phyloP scores from a whole-genome alignment of 495 filamentous ascomycete genomes.

The Lasiosphaeria hispida region DNA sequence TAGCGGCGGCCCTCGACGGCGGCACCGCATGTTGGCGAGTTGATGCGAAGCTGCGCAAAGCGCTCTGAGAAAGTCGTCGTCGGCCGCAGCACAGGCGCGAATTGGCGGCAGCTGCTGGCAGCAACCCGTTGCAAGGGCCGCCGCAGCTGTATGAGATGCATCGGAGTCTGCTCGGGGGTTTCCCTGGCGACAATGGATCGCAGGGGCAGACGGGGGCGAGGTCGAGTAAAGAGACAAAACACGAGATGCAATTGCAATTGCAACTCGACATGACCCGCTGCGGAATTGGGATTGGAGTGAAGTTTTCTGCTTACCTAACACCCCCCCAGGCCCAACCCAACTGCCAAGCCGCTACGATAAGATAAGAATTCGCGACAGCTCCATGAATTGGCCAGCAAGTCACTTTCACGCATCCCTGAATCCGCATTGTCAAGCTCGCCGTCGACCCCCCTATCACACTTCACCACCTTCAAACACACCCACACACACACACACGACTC shows the following conservation, averaged over 20 bases:
- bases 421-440: background rate
- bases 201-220: background rate
- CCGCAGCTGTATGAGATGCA: conserved; percentile 55
- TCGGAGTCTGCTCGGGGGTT: conserved; percentile 25
- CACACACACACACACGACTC: background rate
- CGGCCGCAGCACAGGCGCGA: conserved; percentile 20
- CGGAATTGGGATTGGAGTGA: conserved; percentile 16
- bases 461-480: background rate
- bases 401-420: conserved; percentile 2
- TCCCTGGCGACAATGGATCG: conserved; percentile 20
- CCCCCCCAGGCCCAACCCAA: conserved; percentile 19
- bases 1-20: conserved; percentile 56
- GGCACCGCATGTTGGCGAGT: conserved; percentile 18
- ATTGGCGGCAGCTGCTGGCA: conserved; percentile 33
- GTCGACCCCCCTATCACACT: background rate
- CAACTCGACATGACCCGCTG: conserved; percentile 6
- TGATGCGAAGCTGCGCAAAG: conserved; percentile 25
- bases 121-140: conserved; percentile 49
- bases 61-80: conserved; percentile 23
- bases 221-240: background rate
- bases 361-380: conserved; percentile 27
- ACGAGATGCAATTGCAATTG: background rate
- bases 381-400: conserved; percentile 24
- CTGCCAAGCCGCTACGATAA: conserved; percentile 17
- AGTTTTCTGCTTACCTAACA: conserved; percentile 45